phyloP scores from a whole-genome alignment of 345 rosid species.

The Hibiscus tridactylites region DNA sequence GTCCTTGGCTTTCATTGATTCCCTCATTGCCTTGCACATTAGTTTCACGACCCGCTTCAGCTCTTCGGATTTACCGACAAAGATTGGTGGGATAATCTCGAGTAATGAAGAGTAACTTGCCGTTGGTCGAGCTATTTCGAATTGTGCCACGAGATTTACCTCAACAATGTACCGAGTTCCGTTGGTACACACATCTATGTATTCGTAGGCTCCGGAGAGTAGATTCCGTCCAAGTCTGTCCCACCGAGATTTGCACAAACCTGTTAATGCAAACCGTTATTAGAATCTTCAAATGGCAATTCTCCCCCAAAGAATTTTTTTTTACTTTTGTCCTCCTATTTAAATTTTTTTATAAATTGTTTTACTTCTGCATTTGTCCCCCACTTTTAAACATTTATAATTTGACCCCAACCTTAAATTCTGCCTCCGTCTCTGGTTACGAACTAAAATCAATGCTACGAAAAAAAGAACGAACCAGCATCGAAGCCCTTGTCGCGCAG shows the following conservation, averaged over 20 bases:
- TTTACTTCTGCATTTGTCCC: too few species aligned
- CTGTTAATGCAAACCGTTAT: conserved; percentile 12
- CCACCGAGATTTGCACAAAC: conserved; percentile 85
- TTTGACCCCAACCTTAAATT: too few species aligned
- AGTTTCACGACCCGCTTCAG: conserved; percentile 50
- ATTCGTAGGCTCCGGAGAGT: conserved; percentile 60
- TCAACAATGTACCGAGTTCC: conserved; percentile 52
- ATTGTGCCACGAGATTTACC: conserved; percentile 43
- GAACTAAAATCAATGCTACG: not conserved
- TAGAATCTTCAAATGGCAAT: too few species aligned
- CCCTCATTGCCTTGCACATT: conserved; percentile 50
- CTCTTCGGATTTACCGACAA: conserved; percentile 40
- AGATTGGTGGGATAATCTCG: conserved; percentile 35
- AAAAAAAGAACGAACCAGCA: conserved; percentile 43
- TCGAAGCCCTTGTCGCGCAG: conserved; percentile 60
- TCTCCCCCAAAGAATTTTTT: too few species aligned
- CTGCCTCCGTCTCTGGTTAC: too few species aligned
- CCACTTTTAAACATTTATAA: too few species aligned
- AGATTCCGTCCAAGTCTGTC: conserved; percentile 47
- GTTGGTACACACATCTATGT: conserved; percentile 39
- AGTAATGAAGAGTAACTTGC: conserved; percentile 32
- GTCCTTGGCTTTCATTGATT: conserved; percentile 40
- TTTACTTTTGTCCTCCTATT: too few species aligned
- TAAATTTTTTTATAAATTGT: too few species aligned
- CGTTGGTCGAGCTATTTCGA: conserved; percentile 67